Percentiles rank a stretch among this genome's conserved stretches.
phyloP scores from a whole-genome alignment of 2,329 filamentous ascomycete species.

The Apiospora sp. region DNA sequence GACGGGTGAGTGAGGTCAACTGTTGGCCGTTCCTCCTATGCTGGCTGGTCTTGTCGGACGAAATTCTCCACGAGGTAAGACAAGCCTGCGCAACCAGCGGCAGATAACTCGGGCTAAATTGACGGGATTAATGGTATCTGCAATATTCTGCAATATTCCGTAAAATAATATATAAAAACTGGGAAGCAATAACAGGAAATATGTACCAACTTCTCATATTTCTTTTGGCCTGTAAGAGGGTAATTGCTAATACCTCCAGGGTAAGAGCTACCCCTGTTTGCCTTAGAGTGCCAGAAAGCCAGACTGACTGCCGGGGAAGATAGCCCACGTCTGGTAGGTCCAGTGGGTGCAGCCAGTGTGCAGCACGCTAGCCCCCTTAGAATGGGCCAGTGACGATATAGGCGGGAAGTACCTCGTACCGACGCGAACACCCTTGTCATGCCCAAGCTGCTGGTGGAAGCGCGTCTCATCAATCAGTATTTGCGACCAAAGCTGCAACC shows the following conservation, averaged over 20 bases:
- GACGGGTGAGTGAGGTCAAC: not conserved
- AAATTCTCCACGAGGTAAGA: constrained; percentile 6
- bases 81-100: not conserved
- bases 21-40: not conserved
- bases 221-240: constrained; percentile 7
- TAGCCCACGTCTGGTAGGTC: not conserved
- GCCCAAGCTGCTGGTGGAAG: not conserved
- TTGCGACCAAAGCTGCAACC: constrained; percentile 16
- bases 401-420: constrained; percentile 3
- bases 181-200: not conserved
- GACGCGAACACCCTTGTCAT: constrained; percentile 9
- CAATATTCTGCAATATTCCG: not conserved
- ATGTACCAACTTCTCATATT: not conserved
- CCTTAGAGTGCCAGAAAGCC: not conserved
- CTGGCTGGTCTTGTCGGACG: not conserved
- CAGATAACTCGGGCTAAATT: not conserved
- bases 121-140: not conserved
- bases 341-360: not conserved
- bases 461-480: constrained; percentile 22
- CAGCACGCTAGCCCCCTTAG: not conserved
- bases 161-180: not conserved
- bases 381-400: not conserved
- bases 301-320: not conserved
- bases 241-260: not conserved
- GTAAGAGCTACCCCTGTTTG: constrained; percentile 2